A percentile compares a stretch with the other conserved stretches of the same genome.
These are phyloP conservation scores for Cetraspora pellucida DNA, from an alignment of 192 early-diverging fungal genomes.

Conservation along the genomic window DNA sequence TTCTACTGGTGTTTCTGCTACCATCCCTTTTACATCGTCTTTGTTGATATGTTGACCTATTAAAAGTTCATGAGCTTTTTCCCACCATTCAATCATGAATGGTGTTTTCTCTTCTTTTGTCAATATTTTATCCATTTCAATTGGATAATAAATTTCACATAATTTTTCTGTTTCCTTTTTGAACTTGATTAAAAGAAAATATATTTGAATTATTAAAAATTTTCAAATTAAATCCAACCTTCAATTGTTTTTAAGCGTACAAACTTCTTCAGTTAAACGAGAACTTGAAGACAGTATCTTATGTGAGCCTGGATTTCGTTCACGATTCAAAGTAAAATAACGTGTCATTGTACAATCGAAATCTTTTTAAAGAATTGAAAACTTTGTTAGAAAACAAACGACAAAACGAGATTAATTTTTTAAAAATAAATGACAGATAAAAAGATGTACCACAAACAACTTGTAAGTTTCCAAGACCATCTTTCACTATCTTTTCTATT, in stretches of 20 bases:
- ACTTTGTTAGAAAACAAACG: background rate
- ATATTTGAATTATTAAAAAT: background rate
- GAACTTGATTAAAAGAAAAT: constrained; percentile 42
- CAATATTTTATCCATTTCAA: constrained; percentile 60
- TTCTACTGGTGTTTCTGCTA: constrained; percentile 49
- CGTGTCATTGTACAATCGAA: constrained; percentile 78
- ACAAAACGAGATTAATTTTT: background rate
- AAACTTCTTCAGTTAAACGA: constrained; percentile 45
- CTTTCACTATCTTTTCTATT: constrained; percentile 50
- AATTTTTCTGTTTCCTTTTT: constrained; percentile 47
- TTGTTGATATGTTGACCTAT: constrained; percentile 52
- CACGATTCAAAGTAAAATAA: constrained; percentile 42
- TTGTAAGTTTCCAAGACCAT: constrained; percentile 55
- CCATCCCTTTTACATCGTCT: constrained; percentile 55
- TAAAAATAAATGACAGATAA: background rate
- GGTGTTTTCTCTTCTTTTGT: constrained; percentile 59
- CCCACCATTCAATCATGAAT: constrained; percentile 78
- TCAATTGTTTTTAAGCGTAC: background rate
- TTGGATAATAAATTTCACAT: constrained; percentile 71
- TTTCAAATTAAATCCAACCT: background rate
- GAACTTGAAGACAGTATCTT: constrained; percentile 43
- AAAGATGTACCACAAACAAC: constrained; percentile 54
- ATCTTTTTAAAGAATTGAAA: background rate
- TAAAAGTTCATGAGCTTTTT: constrained; percentile 58
- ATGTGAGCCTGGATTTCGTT: constrained; percentile 51